Evolutionary conservation across 257 asterid genomes (phyloP).

Genomic region (Cinchona pubescens): DNA sequence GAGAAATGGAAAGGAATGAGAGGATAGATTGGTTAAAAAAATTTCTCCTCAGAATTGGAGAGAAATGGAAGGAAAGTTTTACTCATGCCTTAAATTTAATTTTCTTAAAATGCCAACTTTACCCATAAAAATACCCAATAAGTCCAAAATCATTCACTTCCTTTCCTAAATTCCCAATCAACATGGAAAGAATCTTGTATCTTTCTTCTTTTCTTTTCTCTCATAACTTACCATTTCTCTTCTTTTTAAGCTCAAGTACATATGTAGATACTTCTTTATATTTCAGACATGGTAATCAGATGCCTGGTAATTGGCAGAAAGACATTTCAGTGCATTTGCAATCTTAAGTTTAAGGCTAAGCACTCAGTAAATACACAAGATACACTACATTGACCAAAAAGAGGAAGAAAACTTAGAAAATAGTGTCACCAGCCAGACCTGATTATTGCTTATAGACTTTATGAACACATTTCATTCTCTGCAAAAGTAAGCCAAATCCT

Average conservation of each 20-base stretch:
- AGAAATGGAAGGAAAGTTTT: too few relatives aligned
- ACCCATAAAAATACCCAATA: too few relatives aligned
- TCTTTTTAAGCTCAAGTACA: constrained; percentile 2
- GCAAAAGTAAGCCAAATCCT: constrained; percentile 30
- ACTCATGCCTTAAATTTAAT: too few relatives aligned
- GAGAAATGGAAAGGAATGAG: too few relatives aligned
- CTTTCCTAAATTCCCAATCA: too few relatives aligned
- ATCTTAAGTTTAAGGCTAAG: neutral
- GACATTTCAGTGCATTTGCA: neutral
- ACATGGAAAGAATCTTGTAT: too few relatives aligned
- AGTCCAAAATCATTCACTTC: too few relatives aligned
- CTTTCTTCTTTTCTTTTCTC: too few relatives aligned
- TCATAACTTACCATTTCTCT: too few relatives aligned
- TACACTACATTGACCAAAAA: neutral
- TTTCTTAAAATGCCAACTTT: too few relatives aligned
- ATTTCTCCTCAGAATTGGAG: too few relatives aligned
- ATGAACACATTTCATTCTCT: constrained; percentile 94
- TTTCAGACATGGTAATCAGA: constrained; percentile 1
- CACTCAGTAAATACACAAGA: neutral
- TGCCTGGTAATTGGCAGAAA: neutral
- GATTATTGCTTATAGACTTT: constrained; percentile 18
- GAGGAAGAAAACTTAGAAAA: constrained; percentile 10
- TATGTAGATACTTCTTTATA: neutral
- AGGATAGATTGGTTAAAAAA: too few relatives aligned
- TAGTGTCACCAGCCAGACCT: neutral